Conservation (phyloP, 2,329 filamentous ascomycete genomes). For the Macrophomina tecta region DNA sequence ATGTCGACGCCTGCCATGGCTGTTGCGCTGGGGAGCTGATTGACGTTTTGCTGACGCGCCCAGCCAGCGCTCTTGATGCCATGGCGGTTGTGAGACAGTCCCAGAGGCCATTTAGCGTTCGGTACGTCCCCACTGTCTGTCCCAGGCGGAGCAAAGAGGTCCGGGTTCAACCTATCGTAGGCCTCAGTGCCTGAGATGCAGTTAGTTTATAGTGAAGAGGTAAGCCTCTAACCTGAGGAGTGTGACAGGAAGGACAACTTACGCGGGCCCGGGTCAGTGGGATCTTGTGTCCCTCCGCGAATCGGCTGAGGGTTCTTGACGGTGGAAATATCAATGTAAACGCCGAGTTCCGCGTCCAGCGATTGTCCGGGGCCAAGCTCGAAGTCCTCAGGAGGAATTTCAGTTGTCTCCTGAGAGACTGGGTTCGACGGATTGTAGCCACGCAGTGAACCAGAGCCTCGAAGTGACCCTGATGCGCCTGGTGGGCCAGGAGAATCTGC, state of each 20-base stretch:
- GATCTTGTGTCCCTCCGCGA: constrained; percentile 42
- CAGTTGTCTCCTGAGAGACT: constrained; percentile 40
- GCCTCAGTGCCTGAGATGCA: constrained; percentile 36
- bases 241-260: constrained; percentile 9
- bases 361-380: constrained; percentile 45
- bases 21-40: constrained; percentile 47
- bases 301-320: constrained; percentile 51
- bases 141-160: constrained; percentile 46
- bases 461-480: constrained; percentile 43
- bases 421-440: constrained; percentile 44
- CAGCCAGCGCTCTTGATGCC: constrained; percentile 48
- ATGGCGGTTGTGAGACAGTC: constrained; percentile 48
- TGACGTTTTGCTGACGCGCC: constrained; percentile 49
- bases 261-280: constrained; percentile 48
- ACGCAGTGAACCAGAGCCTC: constrained; percentile 40
- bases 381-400: constrained; percentile 44
- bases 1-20: constrained; percentile 53
- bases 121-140: constrained; percentile 48
- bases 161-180: constrained; percentile 48
- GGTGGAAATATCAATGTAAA: constrained; percentile 47
- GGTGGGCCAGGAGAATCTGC: constrained; percentile 37
- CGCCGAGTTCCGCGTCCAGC: constrained; percentile 44
- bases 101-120: constrained; percentile 52
- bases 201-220: no score
- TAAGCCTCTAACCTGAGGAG: no score